Evolutionary conservation across 2,329 filamentous ascomycete genomes (phyloP).

Genomic region (Fusarium armeniacum): DNA sequence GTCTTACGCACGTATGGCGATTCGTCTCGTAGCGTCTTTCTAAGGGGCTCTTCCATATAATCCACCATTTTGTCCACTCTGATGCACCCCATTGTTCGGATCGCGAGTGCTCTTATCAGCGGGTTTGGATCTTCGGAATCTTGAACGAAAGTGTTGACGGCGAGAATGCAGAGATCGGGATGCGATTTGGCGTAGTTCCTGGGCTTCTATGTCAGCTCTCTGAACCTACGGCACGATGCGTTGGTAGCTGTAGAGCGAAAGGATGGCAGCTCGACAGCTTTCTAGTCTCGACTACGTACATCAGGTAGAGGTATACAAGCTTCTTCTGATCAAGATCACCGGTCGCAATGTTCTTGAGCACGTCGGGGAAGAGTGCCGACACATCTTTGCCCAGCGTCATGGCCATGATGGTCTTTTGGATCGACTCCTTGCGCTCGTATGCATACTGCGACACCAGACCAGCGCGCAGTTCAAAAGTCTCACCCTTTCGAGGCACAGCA

Average conservation of each 20-base stretch:
- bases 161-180: slow-evolving; percentile 97
- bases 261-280: slow-evolving; percentile 4
- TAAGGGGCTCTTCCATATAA: slow-evolving; percentile 98
- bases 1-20: slow-evolving; percentile 99
- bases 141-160: slow-evolving; percentile 99
- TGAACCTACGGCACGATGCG: slow-evolving; percentile 6
- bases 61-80: slow-evolving; percentile 99
- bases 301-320: slow-evolving; percentile 97
- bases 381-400: slow-evolving; percentile 99
- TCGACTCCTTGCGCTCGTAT: slow-evolving; percentile 98
- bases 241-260: slow-evolving; percentile 11
- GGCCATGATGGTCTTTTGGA: slow-evolving; percentile 99
- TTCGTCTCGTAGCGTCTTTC: slow-evolving; percentile 96
- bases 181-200: slow-evolving; percentile 99
- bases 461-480: slow-evolving; percentile 96
- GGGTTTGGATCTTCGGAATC: slow-evolving; percentile 99
- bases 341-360: slow-evolving; percentile 98
- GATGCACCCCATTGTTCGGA: slow-evolving; percentile 98
- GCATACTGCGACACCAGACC: slow-evolving; percentile 99
- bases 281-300: slow-evolving; percentile 70
- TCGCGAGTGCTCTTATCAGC: slow-evolving; percentile 91
- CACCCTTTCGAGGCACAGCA: slow-evolving; percentile 92
- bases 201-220: slow-evolving; percentile 36
- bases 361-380: slow-evolving; percentile 95
- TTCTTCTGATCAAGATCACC: slow-evolving; percentile 98